Base-by-base conservation (phyloP, 306 rosid genomes). In the Lathyrus aphaca region DNA sequence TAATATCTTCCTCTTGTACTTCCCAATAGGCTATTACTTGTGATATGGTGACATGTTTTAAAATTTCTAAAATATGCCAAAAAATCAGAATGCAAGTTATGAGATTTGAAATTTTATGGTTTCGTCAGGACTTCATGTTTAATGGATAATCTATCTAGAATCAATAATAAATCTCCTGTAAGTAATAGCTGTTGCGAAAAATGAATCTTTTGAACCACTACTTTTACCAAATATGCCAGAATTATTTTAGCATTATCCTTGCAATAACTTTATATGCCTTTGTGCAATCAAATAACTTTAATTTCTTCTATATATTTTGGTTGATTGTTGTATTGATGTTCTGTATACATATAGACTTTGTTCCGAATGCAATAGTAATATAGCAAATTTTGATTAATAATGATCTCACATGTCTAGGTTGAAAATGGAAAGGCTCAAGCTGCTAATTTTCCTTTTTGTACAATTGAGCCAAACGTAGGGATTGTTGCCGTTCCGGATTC, bases 351-450 rank as follows among this genome's bases (percentile, higher is more conserved):
- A 57, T 53, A 29, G n/a, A 32, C 57, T 45, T 38, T 21, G 64
- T 71, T 77, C 54, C 56, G 7, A 30, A 37, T 59, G 65, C 49
- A 64, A 40, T 54, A 27, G 37, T 80, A 30, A 58, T 27, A 14
- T 64, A 55, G 43, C 54, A 38, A 27, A 68, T 70, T 39, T 69
- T 74, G 62, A 79, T 40, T 49, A 64, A 13, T 71, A 27, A 51
- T 49, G 76, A n/a, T 74, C 49, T 72, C 65, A 23, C 51, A 11
- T 75, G 53, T 77, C 81, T 80, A 94, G 99, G 99, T 94, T 38
- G 99, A 91, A 82, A 94, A 88, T 75, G 99, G 99, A 32, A 94
- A 87, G 82, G 99, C 99, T 71, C 97, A 94, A 87, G 98, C 98
- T 68, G 98, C 96, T 64, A 90, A 94, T 73, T 91, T 94, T 72